Evolutionary conservation across 208 protist genomes (phyloP), one percentile per base, ranked within the genome.

Genomic region (Acanthamoeba polyphaga): DNA sequence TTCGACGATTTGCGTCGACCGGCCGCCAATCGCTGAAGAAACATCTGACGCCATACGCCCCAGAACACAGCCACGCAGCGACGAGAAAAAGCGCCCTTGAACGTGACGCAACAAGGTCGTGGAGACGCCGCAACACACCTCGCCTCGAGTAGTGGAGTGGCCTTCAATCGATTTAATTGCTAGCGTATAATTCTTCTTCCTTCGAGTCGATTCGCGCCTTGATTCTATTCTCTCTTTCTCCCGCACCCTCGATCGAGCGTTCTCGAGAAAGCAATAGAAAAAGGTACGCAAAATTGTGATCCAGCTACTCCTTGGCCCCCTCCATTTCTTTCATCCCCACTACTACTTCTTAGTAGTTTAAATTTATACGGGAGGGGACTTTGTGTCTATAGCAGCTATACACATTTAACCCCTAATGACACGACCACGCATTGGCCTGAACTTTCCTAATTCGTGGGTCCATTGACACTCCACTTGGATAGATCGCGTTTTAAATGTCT

Each of bases 161-260:
- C 13, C 55, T 62, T 24, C 19, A 62, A 27, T 62, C 55, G 55
- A 62, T 62, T 62, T 12, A 62, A 62, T 62, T 62, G 55, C 55
- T 62, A 62, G 55, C 55, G 55, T 62, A 27, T 62, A 24, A 62
- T 62, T 62, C 22, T 27, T 17, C 55, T 24, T 62, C 13, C 55
- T 27, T 62, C 13, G 55, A 62, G 13, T 62, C 55, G 55, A 62
- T 32, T 76, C 12, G 68, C 4, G 32, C 68, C 68, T 76, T 29
- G 32, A 43, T 76, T 76, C 68, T 76, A 76, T 76, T 76, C 68
- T 32, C 15, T 38, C 27, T 76, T 76, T 76, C 68, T 76, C 27
- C 27, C n/a, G 3, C n/a, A 29, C 53, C 53, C 66, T 76, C 32
- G 19, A 76, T 32, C 68, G 29, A 76, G 27, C 32, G 27, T 43